Evolutionary conservation across 768 basidiomycete genomes (phyloP).

Genomic region (Calocybe gangraenosa): DNA sequence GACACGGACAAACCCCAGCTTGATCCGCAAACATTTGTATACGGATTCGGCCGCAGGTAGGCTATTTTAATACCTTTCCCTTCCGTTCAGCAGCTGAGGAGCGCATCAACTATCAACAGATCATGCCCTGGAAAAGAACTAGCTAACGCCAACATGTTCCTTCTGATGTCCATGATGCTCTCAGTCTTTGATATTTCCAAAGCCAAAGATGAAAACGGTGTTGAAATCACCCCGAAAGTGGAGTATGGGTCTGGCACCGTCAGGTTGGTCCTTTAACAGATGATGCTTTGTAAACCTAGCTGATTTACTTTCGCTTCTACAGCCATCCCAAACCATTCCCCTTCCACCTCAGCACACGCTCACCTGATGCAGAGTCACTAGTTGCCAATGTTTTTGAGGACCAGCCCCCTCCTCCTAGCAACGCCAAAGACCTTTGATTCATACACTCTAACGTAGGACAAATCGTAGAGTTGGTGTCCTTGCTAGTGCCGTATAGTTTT

Average conservation of each 20-base stretch:
- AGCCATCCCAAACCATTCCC: constrained; percentile 16
- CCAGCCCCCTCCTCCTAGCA: constrained; percentile 11
- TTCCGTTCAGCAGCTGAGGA: too few relatives aligned
- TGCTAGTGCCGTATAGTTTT: not conserved
- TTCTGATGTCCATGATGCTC: constrained; percentile 24
- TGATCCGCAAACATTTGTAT: constrained; percentile 28
- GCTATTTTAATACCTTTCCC: constrained; percentile 12
- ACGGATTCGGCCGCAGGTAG: constrained; percentile 38
- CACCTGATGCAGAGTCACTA: constrained; percentile 11
- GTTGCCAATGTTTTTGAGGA: constrained; percentile 13
- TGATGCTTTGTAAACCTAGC: not conserved
- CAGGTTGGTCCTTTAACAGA: not conserved
- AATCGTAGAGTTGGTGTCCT: not conserved
- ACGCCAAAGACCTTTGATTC: constrained; percentile 11
- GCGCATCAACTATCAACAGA: too few relatives aligned
- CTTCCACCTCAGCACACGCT: constrained; percentile 9
- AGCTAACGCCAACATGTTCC: constrained; percentile 20
- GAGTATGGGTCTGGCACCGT: constrained; percentile 13
- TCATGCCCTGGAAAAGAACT: constrained; percentile 34
- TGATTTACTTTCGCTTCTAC: not conserved
- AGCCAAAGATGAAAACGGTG: constrained; percentile 24
- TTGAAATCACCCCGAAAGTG: constrained; percentile 10
- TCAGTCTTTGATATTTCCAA: constrained; percentile 27
- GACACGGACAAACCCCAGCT: constrained; percentile 22
- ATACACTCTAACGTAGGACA: too few relatives aligned